A percentile compares a stretch with the other conserved stretches of the same genome.
These are phyloP conservation scores for Jamesozyma gamospora DNA, from an alignment of 805 yeast genomes.

Conservation along the genomic window DNA sequence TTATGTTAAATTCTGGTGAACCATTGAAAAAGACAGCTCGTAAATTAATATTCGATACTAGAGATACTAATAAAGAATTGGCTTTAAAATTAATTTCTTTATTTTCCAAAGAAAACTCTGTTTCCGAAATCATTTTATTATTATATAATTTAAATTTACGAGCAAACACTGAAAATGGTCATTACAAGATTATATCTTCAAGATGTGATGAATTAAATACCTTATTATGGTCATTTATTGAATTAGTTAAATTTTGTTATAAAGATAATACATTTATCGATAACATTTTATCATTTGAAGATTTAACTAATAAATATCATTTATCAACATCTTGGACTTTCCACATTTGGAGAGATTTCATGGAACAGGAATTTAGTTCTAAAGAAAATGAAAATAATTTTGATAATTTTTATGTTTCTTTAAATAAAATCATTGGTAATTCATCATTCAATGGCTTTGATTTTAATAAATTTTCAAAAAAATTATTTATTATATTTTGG, in stretches of 20 bases:
- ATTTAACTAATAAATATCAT: constrained; percentile 34
- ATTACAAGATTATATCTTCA: constrained; percentile 62
- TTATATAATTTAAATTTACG: constrained; percentile 40
- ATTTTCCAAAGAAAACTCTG: constrained; percentile 34
- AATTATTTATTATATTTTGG: constrained; percentile 62
- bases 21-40: constrained; percentile 48
- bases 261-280: constrained; percentile 23
- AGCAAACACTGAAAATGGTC: constrained; percentile 34
- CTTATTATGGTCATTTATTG: constrained; percentile 55
- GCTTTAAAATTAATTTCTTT: constrained; percentile 42
- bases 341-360: constrained; percentile 58
- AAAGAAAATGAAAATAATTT: background rate
- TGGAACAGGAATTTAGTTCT: constrained; percentile 17
- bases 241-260: constrained; percentile 46
- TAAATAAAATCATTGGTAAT: constrained; percentile 7
- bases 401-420: constrained; percentile 1
- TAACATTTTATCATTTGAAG: constrained; percentile 34
- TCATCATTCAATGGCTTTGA: constrained; percentile 15
- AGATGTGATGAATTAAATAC: constrained; percentile 63
- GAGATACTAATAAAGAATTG: constrained; percentile 39
- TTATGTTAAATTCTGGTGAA: constrained; percentile 53
- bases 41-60: constrained; percentile 40
- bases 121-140: constrained; percentile 58
- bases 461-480: constrained; percentile 27
- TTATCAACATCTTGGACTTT: constrained; percentile 58